These are phyloP conservation scores for Leptographium wingfieldii DNA, from an alignment of 2,329 filamentous ascomycete genomes.

Conservation along the genomic window DNA sequence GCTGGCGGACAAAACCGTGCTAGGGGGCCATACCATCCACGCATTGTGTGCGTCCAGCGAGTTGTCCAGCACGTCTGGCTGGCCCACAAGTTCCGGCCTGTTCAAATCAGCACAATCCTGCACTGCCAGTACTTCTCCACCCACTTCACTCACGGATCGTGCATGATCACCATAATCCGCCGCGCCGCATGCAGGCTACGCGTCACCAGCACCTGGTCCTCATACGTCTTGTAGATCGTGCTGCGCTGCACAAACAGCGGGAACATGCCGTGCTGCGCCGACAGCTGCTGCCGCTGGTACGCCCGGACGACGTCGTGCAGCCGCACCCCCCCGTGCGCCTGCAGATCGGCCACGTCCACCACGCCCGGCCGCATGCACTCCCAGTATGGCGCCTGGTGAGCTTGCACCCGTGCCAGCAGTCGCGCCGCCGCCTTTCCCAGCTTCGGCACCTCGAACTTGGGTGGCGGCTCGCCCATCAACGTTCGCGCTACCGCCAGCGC, in stretches of 20 bases:
- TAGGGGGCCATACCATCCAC: slow-evolving; percentile 57
- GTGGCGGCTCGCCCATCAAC: slow-evolving; percentile 87
- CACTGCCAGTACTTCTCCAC: neutral
- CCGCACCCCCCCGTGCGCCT: slow-evolving; percentile 42
- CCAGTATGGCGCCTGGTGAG: slow-evolving; percentile 63
- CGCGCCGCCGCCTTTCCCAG: slow-evolving; percentile 45
- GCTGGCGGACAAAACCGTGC: too few species aligned
- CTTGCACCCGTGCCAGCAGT: slow-evolving; percentile 45
- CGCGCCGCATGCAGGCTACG: slow-evolving; percentile 52
- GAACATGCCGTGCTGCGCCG: slow-evolving; percentile 63
- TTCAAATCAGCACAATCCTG: slow-evolving; percentile 4
- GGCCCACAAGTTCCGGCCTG: slow-evolving; percentile 58
- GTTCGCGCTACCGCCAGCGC: slow-evolving; percentile 84
- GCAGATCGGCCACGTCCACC: slow-evolving; percentile 39
- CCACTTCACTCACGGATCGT: slow-evolving; percentile 61
- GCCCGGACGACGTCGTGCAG: slow-evolving; percentile 70
- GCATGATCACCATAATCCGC: slow-evolving; percentile 72
- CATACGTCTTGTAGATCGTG: slow-evolving; percentile 60
- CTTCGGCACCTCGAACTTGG: slow-evolving; percentile 41
- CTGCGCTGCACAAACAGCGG: slow-evolving; percentile 69
- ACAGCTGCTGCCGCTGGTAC: slow-evolving; percentile 61
- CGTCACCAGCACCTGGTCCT: slow-evolving; percentile 78
- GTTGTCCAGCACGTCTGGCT: slow-evolving; percentile 57
- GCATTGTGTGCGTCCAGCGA: slow-evolving; percentile 71
- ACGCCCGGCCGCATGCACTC: slow-evolving; percentile 68